Percentiles rank a stretch among this genome's conserved stretches.
Evolutionary conservation across 202 grass and related monocot genomes (phyloP).

Genomic region (Cymbopogon flexuosus): DNA sequence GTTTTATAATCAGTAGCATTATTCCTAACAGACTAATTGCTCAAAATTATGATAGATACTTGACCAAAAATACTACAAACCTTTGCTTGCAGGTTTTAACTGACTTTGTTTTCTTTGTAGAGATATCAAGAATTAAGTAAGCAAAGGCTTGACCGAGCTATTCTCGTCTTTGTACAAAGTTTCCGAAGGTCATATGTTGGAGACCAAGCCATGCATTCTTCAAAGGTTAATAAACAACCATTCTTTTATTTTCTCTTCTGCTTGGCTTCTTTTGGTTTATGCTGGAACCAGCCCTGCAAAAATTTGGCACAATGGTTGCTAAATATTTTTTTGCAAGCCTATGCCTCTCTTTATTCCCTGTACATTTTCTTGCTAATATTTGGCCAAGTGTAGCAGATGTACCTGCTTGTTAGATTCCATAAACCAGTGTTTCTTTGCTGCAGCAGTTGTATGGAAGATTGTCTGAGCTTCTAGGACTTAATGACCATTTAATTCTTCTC

Average conservation of each 20-base stretch:
- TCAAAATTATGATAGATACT: neutral
- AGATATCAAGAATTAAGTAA: conserved; percentile 91
- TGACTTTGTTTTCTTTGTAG: conserved; percentile 46
- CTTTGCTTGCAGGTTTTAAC: neutral
- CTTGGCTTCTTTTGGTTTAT: neutral
- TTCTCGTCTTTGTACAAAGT: conserved; percentile 90
- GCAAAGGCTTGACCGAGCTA: conserved; percentile 94
- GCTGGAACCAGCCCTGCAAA: neutral
- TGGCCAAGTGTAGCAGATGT: neutral
- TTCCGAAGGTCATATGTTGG: conserved; percentile 97
- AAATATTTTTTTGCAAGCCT: neutral
- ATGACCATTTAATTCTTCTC: conserved; percentile 97
- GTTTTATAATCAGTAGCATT: neutral
- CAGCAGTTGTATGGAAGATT: conserved; percentile 99
- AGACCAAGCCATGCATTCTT: conserved; percentile 89
- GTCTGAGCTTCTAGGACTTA: conserved; percentile 90
- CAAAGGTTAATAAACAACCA: conserved; percentile 56
- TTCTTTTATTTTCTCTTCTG: conserved; percentile 1
- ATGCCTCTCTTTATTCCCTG: neutral
- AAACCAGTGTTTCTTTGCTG: conserved; percentile 43
- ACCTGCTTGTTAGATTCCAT: conserved; percentile 18
- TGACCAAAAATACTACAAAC: neutral
- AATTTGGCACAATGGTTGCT: conserved; percentile 3
- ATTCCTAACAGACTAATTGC: neutral
- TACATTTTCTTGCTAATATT: neutral